Conservation (phyloP, 2,329 filamentous ascomycete species). For the Sordariomycetes sp. region DNA sequence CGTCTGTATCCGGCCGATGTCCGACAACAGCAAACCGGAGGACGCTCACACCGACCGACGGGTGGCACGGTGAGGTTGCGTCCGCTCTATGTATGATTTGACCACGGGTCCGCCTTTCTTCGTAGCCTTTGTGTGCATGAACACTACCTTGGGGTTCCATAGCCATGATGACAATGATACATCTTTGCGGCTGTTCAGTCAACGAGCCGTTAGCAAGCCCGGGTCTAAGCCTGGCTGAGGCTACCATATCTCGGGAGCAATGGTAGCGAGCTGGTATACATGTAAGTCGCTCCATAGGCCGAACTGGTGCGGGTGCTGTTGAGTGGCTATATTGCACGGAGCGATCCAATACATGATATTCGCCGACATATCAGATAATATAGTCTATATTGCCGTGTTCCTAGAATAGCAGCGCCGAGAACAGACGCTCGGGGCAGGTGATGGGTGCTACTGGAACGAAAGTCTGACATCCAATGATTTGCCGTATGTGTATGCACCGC, state of each 20-base stretch:
- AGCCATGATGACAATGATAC: not conserved
- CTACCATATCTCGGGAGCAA: not conserved
- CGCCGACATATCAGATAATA: too few species aligned
- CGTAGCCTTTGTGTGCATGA: not conserved
- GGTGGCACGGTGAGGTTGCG: not conserved
- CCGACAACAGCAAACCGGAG: too few species aligned
- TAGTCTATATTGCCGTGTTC: too few species aligned
- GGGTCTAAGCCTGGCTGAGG: not conserved
- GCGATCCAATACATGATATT: too few species aligned
- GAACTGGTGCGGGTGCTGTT: not conserved
- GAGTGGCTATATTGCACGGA: too few species aligned
- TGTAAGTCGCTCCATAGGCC: not conserved
- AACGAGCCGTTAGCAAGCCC: not conserved
- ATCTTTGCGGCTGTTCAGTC: not conserved
- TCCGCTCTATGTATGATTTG: not conserved
- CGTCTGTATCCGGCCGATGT: too few species aligned
- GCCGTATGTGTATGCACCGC: too few species aligned
- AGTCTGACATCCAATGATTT: too few species aligned
- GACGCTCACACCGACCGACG: not conserved
- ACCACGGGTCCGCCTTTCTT: not conserved
- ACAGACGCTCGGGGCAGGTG: too few species aligned
- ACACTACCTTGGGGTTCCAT: not conserved
- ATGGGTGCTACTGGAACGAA: too few species aligned
- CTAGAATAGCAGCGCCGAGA: too few species aligned
- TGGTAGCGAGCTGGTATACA: not conserved